Percentiles rank a stretch among this genome's conserved stretches.
Conservation (phyloP, 345 rosid genomes). For the Sisymbrium altissimum region DNA sequence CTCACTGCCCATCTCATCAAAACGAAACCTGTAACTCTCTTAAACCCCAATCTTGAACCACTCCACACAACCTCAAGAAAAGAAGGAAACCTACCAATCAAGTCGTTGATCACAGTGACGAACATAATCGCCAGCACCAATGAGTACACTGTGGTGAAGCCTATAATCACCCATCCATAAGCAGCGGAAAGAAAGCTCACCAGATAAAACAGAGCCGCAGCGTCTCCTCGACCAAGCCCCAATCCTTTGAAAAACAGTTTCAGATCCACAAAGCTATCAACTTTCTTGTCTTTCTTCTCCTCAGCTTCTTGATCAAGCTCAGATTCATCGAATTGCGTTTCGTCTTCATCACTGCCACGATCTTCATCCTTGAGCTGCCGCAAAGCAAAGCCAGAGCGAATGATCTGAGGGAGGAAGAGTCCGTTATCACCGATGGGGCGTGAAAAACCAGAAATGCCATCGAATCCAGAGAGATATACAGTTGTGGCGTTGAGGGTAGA, state of each 20-base stretch:
- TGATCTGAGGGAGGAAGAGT: constrained; percentile 45
- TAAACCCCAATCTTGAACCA: constrained; percentile 76
- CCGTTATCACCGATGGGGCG: constrained; percentile 52
- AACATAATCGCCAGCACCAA: constrained; percentile 71
- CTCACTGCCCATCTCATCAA: constrained; percentile 91
- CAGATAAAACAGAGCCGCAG: constrained; percentile 62
- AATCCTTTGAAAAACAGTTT: constrained; percentile 62
- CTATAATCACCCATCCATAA: constrained; percentile 91
- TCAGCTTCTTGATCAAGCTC: constrained; percentile 15
- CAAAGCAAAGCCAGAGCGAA: constrained; percentile 54
- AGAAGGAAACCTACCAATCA: constrained; percentile 59
- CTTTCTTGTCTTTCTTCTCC: constrained; percentile 33
- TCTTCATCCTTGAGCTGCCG: constrained; percentile 27
- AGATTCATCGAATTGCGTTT: constrained; percentile 20
- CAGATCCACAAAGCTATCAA: constrained; percentile 53
- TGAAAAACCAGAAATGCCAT: constrained; percentile 53
- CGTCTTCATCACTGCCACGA: neutral
- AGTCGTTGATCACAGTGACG: constrained; percentile 61
- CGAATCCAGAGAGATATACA: constrained; percentile 53
- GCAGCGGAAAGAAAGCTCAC: constrained; percentile 79
- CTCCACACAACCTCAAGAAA: constrained; percentile 55
- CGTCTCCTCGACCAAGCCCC: constrained; percentile 67
- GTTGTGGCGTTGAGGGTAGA: constrained; percentile 54
- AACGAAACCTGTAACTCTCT: constrained; percentile 76
- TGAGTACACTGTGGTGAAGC: constrained; percentile 79